Base-by-base conservation (phyloP, 805 yeast genomes). In the Wickerhamiella kazuoi region DNA sequence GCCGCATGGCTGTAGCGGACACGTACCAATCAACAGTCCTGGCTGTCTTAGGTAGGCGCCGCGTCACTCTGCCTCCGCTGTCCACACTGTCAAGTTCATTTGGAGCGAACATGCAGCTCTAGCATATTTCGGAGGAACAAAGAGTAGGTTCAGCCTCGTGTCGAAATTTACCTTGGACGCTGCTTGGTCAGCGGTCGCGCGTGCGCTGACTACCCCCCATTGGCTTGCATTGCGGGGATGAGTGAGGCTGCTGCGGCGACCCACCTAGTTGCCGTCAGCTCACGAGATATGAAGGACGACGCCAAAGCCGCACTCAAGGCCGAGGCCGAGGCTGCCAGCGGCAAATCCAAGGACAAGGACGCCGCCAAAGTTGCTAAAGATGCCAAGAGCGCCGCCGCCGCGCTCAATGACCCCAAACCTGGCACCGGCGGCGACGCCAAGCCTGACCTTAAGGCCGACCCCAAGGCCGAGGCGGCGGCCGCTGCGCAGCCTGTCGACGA, bases 21-120 rank as follows among this genome's bases (percentile, higher is more conserved):
- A n/a, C n/a, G n/a, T n/a, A 23, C 11, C 11, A 11, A 23, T 11
- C 11, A 23, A 23, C 26, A 23, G 26, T 7, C 11, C 26, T 7
- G 26, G 11, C 26, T 23, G 26, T 23, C 6, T 11, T 23, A 23
- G 11, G n/a, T 11, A 23, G 6, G 26, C 11, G 9, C 9, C 26
- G 26, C 26, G 26, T 23, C 11, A 23, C 26, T 67, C 55, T 67
- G 41, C 52, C 71, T 66, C 70, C 59, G 71, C 63, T 65, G 72
- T 67, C 71, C 71, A 62, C 71, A 56, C 71, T 56, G 42, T 26
- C 31, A 33, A 32, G 29, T 41, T 42, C 44, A 46, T 21, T 8
- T 40, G 16, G 21, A n/a, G n/a, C 15, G 35, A 36, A 40, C 24
- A 36, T 38, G 30, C 42, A 41, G 42, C 46, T 45, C 50, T 43